Conservation (phyloP, 345 rosid genomes). For the Rhodamnia rubescens region DNA sequence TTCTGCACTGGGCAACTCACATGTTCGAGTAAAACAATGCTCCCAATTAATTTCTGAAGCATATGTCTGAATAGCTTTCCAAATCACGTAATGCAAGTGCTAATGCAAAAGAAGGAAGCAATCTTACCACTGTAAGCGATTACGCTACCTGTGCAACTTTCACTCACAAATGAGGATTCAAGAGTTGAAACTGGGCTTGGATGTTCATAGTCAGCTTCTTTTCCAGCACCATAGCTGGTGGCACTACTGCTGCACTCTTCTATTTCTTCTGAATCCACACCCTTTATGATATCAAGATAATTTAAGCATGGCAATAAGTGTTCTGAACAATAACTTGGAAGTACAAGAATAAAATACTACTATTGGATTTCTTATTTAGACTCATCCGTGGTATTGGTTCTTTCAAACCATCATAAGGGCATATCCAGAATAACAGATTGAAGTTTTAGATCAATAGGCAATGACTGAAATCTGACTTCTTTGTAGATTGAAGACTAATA, state of each 20-base stretch:
- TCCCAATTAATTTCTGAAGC: neutral
- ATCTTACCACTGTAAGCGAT: slow-evolving; percentile 9
- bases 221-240: slow-evolving; percentile 26
- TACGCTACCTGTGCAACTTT: slow-evolving; percentile 24
- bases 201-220: slow-evolving; percentile 19
- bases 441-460: neutral
- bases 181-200: slow-evolving; percentile 22
- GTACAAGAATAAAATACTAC: neutral
- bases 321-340: neutral
- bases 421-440: neutral
- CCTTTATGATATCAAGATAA: neutral
- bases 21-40: neutral
- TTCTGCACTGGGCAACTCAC: neutral
- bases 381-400: neutral
- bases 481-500: neutral
- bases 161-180: slow-evolving; percentile 27
- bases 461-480: neutral
- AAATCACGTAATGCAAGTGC: neutral
- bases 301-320: neutral
- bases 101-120: neutral
- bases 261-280: slow-evolving; percentile 17
- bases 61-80: neutral
- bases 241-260: slow-evolving; percentile 34
- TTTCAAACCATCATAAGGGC: neutral
- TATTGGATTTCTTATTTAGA: neutral